These are phyloP conservation scores for Podaxis sp. DNA, from an alignment of 768 basidiomycete species.

Conservation along the genomic window DNA sequence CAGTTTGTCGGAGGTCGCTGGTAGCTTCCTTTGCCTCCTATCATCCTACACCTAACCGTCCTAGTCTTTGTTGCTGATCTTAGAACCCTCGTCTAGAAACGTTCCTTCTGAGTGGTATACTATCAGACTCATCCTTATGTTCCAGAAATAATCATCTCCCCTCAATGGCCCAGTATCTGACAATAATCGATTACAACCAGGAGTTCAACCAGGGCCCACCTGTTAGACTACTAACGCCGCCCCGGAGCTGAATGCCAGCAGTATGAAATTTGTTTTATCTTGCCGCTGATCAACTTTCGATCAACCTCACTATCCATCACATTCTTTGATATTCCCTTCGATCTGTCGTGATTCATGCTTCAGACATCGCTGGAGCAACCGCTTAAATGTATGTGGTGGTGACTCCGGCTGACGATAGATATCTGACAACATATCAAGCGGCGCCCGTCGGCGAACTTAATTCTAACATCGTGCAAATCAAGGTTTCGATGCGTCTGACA, in stretches of 20 bases:
- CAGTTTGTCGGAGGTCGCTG: neutral
- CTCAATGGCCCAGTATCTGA: neutral
- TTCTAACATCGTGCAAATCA: neutral
- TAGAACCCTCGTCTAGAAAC: neutral
- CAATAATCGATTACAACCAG: neutral
- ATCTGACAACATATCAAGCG: neutral
- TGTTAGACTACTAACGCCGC: no score
- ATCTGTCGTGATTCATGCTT: neutral
- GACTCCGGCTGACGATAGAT: neutral
- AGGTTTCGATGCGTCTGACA: neutral
- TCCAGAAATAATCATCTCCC: neutral
- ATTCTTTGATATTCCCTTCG: neutral
- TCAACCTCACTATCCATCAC: neutral
- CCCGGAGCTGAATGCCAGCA: no score
- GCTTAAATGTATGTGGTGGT: neutral
- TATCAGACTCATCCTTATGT: neutral
- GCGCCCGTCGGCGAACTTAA: neutral
- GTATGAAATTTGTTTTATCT: no score
- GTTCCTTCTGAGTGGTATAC: neutral
- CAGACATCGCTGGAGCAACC: neutral
- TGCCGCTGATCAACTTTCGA: no score
- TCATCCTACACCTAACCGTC: slow-evolving; percentile 10
- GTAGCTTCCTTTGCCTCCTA: neutral
- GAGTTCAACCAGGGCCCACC: no score
- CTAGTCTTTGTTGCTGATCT: neutral